Conservation (phyloP, 1,284 basidiomycete species). For the Trametes hirsuta region DNA sequence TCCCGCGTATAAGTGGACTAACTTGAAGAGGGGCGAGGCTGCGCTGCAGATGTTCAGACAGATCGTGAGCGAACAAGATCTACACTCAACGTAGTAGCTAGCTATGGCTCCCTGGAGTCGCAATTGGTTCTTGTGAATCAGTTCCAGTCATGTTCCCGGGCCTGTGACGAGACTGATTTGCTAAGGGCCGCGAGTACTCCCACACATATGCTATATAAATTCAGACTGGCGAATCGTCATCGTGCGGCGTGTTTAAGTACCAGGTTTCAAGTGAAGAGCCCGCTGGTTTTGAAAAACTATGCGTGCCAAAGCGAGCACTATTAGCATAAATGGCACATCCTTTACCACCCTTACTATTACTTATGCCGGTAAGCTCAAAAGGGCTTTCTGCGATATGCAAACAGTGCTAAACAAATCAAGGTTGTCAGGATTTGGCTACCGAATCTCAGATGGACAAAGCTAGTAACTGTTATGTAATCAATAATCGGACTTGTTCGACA, state of each 20-base stretch:
- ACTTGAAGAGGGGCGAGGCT: conserved; percentile 21
- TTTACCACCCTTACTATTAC: too few relatives aligned
- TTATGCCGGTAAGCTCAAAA: not conserved
- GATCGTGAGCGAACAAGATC: conserved; percentile 18
- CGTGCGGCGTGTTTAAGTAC: too few relatives aligned
- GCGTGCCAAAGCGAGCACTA: too few relatives aligned
- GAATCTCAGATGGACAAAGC: conserved; percentile 5
- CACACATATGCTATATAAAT: too few relatives aligned
- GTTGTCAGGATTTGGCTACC: not conserved
- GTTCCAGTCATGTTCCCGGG: too few relatives aligned
- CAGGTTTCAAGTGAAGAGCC: too few relatives aligned
- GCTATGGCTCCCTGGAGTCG: not conserved
- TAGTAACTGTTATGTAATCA: conserved; percentile 8
- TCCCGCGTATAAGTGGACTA: conserved; percentile 25
- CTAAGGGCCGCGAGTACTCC: too few relatives aligned
- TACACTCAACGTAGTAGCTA: conserved; percentile 21
- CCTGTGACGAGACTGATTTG: too few relatives aligned
- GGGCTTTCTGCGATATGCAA: not conserved
- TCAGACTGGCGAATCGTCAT: too few relatives aligned
- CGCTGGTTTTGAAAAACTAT: too few relatives aligned
- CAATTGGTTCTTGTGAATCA: too few relatives aligned
- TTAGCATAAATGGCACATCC: too few relatives aligned
- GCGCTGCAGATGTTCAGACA: conserved; percentile 30
- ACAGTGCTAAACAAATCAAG: not conserved
- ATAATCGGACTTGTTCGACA: conserved; percentile 1